Evolutionary conservation across 2,329 filamentous ascomycete species (phyloP).

Genomic region (Fusarium agapanthi): DNA sequence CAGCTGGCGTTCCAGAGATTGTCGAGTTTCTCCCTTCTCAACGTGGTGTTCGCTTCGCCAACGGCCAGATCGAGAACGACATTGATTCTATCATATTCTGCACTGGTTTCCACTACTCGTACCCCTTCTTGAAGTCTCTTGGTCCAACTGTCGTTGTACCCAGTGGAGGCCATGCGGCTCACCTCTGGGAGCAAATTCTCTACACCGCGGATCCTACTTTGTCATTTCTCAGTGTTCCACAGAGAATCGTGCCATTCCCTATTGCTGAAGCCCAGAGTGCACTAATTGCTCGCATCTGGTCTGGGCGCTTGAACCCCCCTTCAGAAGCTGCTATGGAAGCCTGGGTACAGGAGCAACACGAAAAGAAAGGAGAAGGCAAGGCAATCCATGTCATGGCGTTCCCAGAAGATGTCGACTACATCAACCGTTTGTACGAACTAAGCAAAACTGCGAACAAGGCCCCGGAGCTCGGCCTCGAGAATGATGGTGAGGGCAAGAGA

Average conservation of each 20-base stretch:
- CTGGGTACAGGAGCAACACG: conserved; percentile 67
- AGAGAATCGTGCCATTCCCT: conserved; percentile 77
- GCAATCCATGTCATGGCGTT: conserved; percentile 54
- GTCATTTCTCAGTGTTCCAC: conserved; percentile 70
- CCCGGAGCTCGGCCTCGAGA: conserved; percentile 45
- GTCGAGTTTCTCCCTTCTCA: conserved; percentile 55
- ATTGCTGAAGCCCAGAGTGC: conserved; percentile 74
- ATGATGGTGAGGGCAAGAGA: conserved; percentile 49
- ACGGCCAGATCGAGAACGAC: conserved; percentile 68
- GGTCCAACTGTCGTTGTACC: conserved; percentile 63
- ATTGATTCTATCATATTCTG: conserved; percentile 83
- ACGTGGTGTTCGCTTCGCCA: conserved; percentile 66
- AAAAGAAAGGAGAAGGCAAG: conserved; percentile 53
- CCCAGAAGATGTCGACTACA: conserved; percentile 67
- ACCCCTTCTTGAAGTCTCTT: conserved; percentile 69
- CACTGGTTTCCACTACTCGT: conserved; percentile 86
- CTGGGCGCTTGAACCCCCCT: conserved; percentile 68
- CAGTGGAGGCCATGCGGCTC: conserved; percentile 70
- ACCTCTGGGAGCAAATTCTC: conserved; percentile 76
- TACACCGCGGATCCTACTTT: conserved; percentile 71
- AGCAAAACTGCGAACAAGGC: conserved; percentile 49
- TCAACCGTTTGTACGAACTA: conserved; percentile 65
- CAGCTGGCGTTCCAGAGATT: conserved; percentile 55
- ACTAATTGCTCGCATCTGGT: conserved; percentile 72
- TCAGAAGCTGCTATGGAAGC: conserved; percentile 61